Evolutionary conservation across 2,329 filamentous ascomycete genomes (phyloP).

Genomic region (Fusarium nodosum): DNA sequence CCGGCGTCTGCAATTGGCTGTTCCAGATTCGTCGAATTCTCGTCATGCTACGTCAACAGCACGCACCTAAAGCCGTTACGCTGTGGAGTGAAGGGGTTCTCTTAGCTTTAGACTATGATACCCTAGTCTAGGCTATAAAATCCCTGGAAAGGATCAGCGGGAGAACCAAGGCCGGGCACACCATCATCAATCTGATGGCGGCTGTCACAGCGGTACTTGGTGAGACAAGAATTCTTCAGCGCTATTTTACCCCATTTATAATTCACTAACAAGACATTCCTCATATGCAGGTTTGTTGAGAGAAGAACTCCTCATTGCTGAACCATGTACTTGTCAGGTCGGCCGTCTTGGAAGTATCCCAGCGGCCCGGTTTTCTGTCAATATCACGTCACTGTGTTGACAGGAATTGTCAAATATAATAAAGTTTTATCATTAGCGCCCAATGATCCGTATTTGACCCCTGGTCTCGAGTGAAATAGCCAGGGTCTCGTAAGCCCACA

Average conservation of each 20-base stretch:
- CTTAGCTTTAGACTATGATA: no score
- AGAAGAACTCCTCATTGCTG: neutral
- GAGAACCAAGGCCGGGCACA: neutral
- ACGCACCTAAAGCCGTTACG: neutral
- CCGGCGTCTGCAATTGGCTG: neutral
- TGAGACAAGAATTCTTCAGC: no score
- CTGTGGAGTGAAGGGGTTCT: no score
- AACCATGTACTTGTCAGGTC: neutral
- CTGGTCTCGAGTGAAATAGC: neutral
- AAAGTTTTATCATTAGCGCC: neutral
- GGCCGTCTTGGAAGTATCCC: neutral
- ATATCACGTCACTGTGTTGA: neutral
- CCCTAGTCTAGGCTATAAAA: no score
- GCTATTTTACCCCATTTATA: no score
- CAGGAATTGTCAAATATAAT: neutral
- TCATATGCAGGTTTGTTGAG: neutral
- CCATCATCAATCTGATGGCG: neutral
- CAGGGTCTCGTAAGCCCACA: neutral
- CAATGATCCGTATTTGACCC: neutral
- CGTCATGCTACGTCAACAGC: conserved; percentile 5
- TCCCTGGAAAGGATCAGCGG: neutral
- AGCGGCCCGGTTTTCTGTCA: neutral
- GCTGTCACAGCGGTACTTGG: no score
- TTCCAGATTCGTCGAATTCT: neutral
- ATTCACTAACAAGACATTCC: no score